Conservation (phyloP, 805 yeast species). For the Yamadazyma kitorensis region DNA sequence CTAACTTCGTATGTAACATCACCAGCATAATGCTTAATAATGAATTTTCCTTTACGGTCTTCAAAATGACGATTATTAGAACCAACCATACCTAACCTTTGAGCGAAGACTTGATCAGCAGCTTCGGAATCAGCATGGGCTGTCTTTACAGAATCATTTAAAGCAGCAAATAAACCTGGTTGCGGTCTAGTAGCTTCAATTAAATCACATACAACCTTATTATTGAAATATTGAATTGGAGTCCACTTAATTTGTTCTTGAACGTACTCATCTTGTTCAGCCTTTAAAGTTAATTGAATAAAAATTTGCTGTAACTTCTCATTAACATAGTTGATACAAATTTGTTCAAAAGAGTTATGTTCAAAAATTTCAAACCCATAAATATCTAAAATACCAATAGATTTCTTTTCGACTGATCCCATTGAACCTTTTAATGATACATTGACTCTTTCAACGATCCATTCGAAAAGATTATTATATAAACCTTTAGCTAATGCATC, state of each 20-base stretch:
- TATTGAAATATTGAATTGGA: slow-evolving; percentile 94
- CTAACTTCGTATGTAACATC: slow-evolving; percentile 90
- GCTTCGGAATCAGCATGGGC: slow-evolving; percentile 97
- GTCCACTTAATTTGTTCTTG: slow-evolving; percentile 96
- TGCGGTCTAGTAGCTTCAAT: slow-evolving; percentile 87
- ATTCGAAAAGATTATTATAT: slow-evolving; percentile 88
- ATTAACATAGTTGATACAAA: slow-evolving; percentile 93
- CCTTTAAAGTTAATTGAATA: slow-evolving; percentile 89
- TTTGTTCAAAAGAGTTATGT: slow-evolving; percentile 90
- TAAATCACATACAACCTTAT: slow-evolving; percentile 93
- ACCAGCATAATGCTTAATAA: slow-evolving; percentile 97
- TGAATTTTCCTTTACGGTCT: slow-evolving; percentile 79
- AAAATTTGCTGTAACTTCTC: slow-evolving; percentile 96
- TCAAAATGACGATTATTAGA: slow-evolving; percentile 84
- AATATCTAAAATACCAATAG: slow-evolving; percentile 92
- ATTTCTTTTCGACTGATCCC: slow-evolving; percentile 40
- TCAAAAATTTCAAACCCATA: slow-evolving; percentile 96
- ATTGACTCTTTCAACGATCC: slow-evolving; percentile 94
- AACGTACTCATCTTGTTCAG: slow-evolving; percentile 97
- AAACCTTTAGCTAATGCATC: slow-evolving; percentile 95
- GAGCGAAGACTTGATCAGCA: slow-evolving; percentile 95
- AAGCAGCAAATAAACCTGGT: slow-evolving; percentile 93
- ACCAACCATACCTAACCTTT: slow-evolving; percentile 78
- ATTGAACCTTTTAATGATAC: slow-evolving; percentile 56
- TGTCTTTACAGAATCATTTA: slow-evolving; percentile 95